Conservation (phyloP, 1,139 yeast genomes). For the Candida glucosophila region DNA sequence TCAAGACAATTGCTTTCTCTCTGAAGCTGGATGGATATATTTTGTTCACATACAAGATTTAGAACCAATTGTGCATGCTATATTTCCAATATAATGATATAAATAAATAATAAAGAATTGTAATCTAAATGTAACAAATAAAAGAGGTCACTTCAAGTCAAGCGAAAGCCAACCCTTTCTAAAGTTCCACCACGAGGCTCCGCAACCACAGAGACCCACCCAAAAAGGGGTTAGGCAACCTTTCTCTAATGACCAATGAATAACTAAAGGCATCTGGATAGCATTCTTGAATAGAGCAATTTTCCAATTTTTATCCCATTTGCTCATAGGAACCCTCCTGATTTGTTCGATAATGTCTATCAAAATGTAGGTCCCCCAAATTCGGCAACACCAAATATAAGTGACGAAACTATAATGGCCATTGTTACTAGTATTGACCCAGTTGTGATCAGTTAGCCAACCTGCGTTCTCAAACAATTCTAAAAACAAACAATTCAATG, state of each 20-base stretch:
- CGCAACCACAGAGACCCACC: slow-evolving; percentile 41
- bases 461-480: slow-evolving; percentile 52
- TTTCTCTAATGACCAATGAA: slow-evolving; percentile 49
- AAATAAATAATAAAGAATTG: neutral
- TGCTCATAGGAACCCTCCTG: slow-evolving; percentile 30
- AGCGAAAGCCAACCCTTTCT: slow-evolving; percentile 31
- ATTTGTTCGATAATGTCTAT: slow-evolving; percentile 39
- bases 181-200: slow-evolving; percentile 42
- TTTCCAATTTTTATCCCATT: slow-evolving; percentile 31
- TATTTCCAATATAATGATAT: neutral
- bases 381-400: slow-evolving; percentile 42
- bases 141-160: slow-evolving; percentile 13
- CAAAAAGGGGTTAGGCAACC: slow-evolving; percentile 47
- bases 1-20: too few species aligned
- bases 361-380: slow-evolving; percentile 49
- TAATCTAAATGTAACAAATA: neutral
- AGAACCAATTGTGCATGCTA: slow-evolving; percentile 1
- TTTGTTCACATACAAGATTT: slow-evolving; percentile 1
- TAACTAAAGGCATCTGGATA: slow-evolving; percentile 46
- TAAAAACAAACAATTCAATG: slow-evolving; percentile 34
- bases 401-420: slow-evolving; percentile 36
- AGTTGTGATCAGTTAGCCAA: slow-evolving; percentile 48
- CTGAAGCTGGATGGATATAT: neutral
- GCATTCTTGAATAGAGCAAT: slow-evolving; percentile 29
- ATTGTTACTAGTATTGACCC: slow-evolving; percentile 40